phyloP scores from a whole-genome alignment of 2,329 filamentous ascomycete species.

The Alternaria gaisen region DNA sequence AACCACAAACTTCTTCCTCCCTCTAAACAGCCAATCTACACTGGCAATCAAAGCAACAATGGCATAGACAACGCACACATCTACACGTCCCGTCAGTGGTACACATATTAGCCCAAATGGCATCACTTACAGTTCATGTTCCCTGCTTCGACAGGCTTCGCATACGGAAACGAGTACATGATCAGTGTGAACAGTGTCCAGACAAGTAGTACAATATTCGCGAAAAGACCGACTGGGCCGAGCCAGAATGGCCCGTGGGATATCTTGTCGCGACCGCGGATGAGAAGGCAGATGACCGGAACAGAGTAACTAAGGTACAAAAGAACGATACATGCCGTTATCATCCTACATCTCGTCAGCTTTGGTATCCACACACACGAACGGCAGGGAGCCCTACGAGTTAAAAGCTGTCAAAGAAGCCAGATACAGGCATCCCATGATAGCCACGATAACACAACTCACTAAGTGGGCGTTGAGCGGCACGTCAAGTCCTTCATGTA shows the following conservation, averaged over 20 bases:
- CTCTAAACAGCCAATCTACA: slow-evolving; percentile 42
- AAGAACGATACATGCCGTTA: slow-evolving; percentile 55
- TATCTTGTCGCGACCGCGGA: slow-evolving; percentile 57
- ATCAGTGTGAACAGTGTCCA: slow-evolving; percentile 62
- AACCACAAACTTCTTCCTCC: slow-evolving; percentile 43
- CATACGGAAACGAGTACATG: slow-evolving; percentile 54
- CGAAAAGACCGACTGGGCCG: slow-evolving; percentile 53
- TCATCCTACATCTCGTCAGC: slow-evolving; percentile 44
- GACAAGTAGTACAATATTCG: slow-evolving; percentile 55
- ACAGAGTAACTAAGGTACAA: slow-evolving; percentile 52
- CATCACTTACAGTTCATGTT: slow-evolving; percentile 43
- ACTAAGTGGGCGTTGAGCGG: slow-evolving; percentile 56
- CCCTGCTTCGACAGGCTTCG: slow-evolving; percentile 38
- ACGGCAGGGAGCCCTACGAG: slow-evolving; percentile 36
- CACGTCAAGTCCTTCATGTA: slow-evolving; percentile 55
- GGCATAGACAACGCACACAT: slow-evolving; percentile 29
- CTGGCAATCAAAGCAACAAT: slow-evolving; percentile 40
- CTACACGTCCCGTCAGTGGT: slow-evolving; percentile 16
- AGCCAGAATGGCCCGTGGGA: slow-evolving; percentile 59
- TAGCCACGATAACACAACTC: slow-evolving; percentile 56
- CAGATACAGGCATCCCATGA: slow-evolving; percentile 58
- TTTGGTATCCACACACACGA: background rate
- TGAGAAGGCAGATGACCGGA: slow-evolving; percentile 57
- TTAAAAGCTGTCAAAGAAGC: slow-evolving; percentile 55
- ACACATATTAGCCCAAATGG: background rate